Evolutionary conservation across 2,329 filamentous ascomycete species (phyloP).

Genomic region (Cladophialophora yegresii): DNA sequence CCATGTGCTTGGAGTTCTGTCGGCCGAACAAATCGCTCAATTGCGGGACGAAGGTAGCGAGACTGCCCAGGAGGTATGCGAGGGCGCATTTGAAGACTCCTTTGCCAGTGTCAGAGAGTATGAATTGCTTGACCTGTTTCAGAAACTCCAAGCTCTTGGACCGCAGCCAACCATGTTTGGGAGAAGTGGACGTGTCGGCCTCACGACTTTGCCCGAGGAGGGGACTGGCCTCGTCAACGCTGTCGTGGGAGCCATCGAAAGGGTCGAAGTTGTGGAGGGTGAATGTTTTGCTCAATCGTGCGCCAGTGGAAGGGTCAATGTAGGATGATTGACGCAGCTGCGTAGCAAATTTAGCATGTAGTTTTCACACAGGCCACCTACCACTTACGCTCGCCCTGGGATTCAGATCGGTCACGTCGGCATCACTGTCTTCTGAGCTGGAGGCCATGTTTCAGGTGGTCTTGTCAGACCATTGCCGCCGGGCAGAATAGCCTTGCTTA

Average conservation of each 20-base stretch:
- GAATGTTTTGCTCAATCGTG: constrained; percentile 77
- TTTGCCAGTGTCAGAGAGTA: constrained; percentile 71
- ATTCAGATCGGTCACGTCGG: constrained; percentile 6
- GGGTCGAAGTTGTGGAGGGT: constrained; percentile 64
- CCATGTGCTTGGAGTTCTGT: constrained; percentile 89
- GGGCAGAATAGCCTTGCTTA: neutral
- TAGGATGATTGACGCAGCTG: constrained; percentile 82
- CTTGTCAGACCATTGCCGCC: neutral
- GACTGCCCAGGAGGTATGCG: constrained; percentile 81
- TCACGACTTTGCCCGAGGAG: constrained; percentile 15
- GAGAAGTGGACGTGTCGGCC: neutral
- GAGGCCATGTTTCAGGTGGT: neutral
- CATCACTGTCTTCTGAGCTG: neutral
- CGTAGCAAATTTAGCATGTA: neutral
- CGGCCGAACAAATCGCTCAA: constrained; percentile 74
- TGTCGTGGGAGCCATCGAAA: constrained; percentile 32
- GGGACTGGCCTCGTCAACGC: constrained; percentile 21
- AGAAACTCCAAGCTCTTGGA: constrained; percentile 39
- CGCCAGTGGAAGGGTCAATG: constrained; percentile 81
- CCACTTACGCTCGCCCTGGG: constrained; percentile 29
- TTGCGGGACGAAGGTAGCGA: constrained; percentile 78
- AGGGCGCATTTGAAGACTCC: constrained; percentile 88
- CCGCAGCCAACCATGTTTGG: constrained; percentile 1
- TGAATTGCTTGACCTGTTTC: constrained; percentile 58
- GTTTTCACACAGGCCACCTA: neutral